These are phyloP conservation scores for Erodium moschatum DNA, from an alignment of 441 rosid genomes.

Conservation along the genomic window DNA sequence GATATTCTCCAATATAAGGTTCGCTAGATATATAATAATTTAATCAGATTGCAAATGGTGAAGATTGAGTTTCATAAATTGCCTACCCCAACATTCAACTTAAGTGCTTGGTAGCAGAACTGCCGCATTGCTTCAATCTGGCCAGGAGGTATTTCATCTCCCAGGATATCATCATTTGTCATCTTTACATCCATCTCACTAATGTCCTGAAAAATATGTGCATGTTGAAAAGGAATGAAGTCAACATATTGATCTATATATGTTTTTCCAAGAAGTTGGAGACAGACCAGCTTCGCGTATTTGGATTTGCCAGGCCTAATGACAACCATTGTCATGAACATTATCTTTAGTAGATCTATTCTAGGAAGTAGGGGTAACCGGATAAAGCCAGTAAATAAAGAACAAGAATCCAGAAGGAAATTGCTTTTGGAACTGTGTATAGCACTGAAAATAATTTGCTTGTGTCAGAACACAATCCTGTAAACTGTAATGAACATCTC, in stretches of 20 bases:
- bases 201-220: slow-evolving; percentile 44
- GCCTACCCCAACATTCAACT: slow-evolving; percentile 58
- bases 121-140: slow-evolving; percentile 56
- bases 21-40: not conserved
- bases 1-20: slow-evolving; percentile 3
- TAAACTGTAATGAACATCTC: slow-evolving; percentile 6
- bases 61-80: slow-evolving; percentile 16
- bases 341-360: not conserved
- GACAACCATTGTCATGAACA: slow-evolving; percentile 3
- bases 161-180: slow-evolving; percentile 96
- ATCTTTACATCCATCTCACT: slow-evolving; percentile 44
- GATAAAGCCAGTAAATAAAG: too few relatives aligned
- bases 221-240: not conserved
- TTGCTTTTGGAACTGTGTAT: not conserved
- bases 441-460: not conserved
- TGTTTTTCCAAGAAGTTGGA: slow-evolving; percentile 5
- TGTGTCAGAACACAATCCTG: not conserved
- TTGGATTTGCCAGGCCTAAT: not conserved
- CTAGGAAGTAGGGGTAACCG: not conserved
- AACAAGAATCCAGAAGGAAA: not conserved
- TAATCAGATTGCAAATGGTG: slow-evolving; percentile 7
- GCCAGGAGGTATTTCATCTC: slow-evolving; percentile 85
- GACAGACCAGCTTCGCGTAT: slow-evolving; percentile 7
- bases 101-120: slow-evolving; percentile 68
- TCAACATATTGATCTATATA: not conserved